Percentiles rank a stretch among this genome's conserved stretches.
Evolutionary conservation across 2,329 filamentous ascomycete species (phyloP).

Genomic region (Alternaria infectoria): DNA sequence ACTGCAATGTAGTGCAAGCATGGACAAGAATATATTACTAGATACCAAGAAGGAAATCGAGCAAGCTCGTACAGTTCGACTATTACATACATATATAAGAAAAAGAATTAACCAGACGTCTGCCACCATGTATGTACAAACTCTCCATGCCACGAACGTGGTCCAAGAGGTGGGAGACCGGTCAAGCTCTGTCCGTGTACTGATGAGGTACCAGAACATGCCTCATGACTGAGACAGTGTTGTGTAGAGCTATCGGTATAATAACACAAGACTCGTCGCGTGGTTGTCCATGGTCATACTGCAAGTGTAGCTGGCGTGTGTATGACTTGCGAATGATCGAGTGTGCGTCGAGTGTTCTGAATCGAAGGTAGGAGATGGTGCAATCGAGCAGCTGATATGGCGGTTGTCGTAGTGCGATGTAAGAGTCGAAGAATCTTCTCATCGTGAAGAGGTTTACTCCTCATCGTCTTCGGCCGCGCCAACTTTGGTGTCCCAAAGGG

Average conservation of each 20-base stretch:
- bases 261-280: slow-evolving; percentile 6
- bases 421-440: background rate
- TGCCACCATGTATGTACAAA: background rate
- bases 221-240: background rate
- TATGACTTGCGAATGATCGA: background rate
- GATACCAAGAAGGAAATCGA: background rate
- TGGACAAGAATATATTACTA: background rate
- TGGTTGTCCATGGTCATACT: background rate
- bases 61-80: background rate
- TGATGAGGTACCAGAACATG: background rate
- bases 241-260: slow-evolving; percentile 4
- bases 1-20: background rate
- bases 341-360: slow-evolving; percentile 3
- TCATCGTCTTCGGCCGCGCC: background rate
- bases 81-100: background rate
- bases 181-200: slow-evolving; percentile 6
- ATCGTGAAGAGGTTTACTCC: slow-evolving; percentile 1
- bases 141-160: background rate
- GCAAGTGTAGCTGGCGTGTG: background rate
- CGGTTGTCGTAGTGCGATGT: background rate
- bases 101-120: slow-evolving; percentile 13
- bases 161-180: slow-evolving; percentile 4
- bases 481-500: background rate
- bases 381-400: background rate
- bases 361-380: background rate